Percentiles rank a stretch among this genome's conserved stretches.
These are phyloP conservation scores for Dactylellina sp. DNA, from an alignment of 2,329 filamentous ascomycete genomes.

Conservation along the genomic window DNA sequence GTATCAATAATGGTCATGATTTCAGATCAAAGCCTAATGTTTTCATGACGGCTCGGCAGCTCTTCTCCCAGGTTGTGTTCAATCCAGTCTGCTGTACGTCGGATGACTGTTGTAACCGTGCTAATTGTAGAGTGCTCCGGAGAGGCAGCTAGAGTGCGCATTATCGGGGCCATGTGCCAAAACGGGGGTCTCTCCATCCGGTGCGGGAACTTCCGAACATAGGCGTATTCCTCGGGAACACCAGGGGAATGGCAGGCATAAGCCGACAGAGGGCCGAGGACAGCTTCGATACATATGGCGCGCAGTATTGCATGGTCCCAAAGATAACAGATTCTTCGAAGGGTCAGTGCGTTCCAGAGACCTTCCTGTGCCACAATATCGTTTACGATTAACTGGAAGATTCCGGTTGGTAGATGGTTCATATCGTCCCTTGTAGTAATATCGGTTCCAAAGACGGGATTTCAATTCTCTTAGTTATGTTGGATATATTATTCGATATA, in stretches of 20 bases:
- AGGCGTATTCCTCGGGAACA: not conserved
- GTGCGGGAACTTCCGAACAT: constrained; percentile 10
- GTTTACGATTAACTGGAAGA: constrained; percentile 24
- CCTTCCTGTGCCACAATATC: constrained; percentile 4
- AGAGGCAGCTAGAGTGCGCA: constrained; percentile 8
- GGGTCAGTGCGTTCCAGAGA: constrained; percentile 20
- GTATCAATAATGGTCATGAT: constrained; percentile 19
- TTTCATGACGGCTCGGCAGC: constrained; percentile 5
- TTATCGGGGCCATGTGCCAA: constrained; percentile 24
- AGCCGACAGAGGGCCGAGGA: constrained; percentile 15
- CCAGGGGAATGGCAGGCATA: constrained; percentile 1
- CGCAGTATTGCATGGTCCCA: constrained; percentile 22
- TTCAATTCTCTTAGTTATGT: too few relatives aligned
- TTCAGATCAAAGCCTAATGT: constrained; percentile 7
- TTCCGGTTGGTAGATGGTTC: constrained; percentile 20
- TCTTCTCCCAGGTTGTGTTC: constrained; percentile 7
- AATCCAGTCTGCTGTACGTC: constrained; percentile 17
- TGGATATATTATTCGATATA: too few relatives aligned
- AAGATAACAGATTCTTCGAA: constrained; percentile 5
- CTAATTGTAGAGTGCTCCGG: constrained; percentile 17
- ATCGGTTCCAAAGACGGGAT: too few relatives aligned
- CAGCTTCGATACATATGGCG: constrained; percentile 31
- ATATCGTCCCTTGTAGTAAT: too few relatives aligned
- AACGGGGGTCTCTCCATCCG: constrained; percentile 14
- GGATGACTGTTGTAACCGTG: constrained; percentile 5